Conservation (phyloP, 2,329 filamentous ascomycete genomes). For the Fusarium aywerte region DNA sequence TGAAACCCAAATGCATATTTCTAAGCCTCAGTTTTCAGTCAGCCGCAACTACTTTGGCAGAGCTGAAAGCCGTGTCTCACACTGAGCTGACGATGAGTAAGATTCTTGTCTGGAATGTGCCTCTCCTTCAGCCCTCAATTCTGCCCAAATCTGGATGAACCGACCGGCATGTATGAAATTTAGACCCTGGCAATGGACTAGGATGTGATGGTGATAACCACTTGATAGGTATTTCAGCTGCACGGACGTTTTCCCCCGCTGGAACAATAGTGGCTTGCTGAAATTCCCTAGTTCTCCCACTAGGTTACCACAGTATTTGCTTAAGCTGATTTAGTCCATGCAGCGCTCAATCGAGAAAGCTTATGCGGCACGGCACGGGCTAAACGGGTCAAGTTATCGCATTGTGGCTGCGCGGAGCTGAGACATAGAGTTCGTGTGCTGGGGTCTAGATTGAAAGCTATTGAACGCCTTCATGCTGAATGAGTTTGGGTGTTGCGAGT, state of each 20-base stretch:
- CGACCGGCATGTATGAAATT: background rate
- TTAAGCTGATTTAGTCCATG: background rate
- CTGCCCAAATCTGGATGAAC: background rate
- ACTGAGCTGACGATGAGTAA: background rate
- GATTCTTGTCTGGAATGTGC: background rate
- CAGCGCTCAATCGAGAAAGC: background rate
- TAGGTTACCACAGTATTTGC: slow-evolving; percentile 3
- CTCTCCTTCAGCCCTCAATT: background rate
- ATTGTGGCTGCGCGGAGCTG: background rate
- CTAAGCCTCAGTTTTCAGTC: background rate
- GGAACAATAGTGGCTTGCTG: slow-evolving; percentile 9
- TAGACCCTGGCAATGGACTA: background rate
- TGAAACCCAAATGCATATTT: background rate
- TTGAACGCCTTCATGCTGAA: background rate
- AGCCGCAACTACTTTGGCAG: background rate
- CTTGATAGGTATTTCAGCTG: background rate
- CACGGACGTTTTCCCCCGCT: background rate
- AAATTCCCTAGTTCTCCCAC: slow-evolving; percentile 1
- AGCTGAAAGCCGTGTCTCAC: background rate
- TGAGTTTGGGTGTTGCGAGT: background rate
- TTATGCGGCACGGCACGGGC: slow-evolving; percentile 1
- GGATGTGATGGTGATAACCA: background rate
- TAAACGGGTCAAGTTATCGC: background rate
- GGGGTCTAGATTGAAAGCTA: background rate
- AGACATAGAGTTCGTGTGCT: background rate